A percentile compares a stretch with the other conserved stretches of the same genome.
These are phyloP conservation scores for Neocatenulostroma microsporum DNA, from an alignment of 2,329 filamentous ascomycete genomes.

Conservation along the genomic window DNA sequence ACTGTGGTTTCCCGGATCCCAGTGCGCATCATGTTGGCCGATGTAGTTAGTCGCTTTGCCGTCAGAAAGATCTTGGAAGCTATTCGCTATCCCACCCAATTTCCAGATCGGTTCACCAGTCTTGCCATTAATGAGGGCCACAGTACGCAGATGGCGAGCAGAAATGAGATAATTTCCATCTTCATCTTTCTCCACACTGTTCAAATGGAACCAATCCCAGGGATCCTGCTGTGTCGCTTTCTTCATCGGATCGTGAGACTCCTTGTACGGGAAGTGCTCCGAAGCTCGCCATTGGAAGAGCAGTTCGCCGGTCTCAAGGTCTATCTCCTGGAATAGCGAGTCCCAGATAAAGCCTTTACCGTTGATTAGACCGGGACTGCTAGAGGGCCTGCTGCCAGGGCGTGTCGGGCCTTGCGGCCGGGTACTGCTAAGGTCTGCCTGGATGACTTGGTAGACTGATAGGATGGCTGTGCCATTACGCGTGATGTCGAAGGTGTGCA, in stretches of 20 bases:
- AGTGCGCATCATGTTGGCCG: conserved; percentile 47
- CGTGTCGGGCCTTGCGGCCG: too few relatives aligned
- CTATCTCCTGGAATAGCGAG: conserved; percentile 30
- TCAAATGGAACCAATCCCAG: conserved; percentile 51
- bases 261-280: conserved; percentile 44
- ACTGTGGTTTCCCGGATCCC: conserved; percentile 33
- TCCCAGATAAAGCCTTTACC: conserved; percentile 28
- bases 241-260: conserved; percentile 32
- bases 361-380: too few relatives aligned
- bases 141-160: conserved; percentile 41
- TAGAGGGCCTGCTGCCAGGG: not conserved
- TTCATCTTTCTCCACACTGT: conserved; percentile 47
- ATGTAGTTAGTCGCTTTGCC: conserved; percentile 29
- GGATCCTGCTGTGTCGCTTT: conserved; percentile 33
- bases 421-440: conserved; percentile 15
- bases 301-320: conserved; percentile 46
- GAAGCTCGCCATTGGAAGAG: conserved; percentile 52
- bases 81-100: conserved; percentile 31
- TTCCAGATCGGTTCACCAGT: conserved; percentile 47
- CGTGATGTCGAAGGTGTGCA: conserved; percentile 39
- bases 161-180: conserved; percentile 50
- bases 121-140: conserved; percentile 42
- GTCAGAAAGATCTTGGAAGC: conserved; percentile 21
- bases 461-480: conserved; percentile 35
- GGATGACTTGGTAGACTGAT: conserved; percentile 30